Evolutionary conservation across 306 rosid species (phyloP).

Genomic region (Crotalaria pallida): DNA sequence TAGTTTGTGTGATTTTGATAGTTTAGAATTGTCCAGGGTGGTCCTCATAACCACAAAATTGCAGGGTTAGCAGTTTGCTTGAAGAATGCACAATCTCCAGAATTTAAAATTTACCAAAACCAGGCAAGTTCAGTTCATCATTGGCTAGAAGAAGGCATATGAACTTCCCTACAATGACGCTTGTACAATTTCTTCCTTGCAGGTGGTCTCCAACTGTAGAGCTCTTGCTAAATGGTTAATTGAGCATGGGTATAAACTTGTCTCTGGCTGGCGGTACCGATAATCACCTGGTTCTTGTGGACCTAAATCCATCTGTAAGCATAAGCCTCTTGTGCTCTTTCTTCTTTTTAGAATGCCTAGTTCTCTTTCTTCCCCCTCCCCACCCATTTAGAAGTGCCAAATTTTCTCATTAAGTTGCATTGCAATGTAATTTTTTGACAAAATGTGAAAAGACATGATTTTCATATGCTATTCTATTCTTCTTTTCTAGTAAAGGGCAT

Average conservation of each 20-base stretch:
- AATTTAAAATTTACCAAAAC: slow-evolving; percentile 77
- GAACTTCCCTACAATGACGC: slow-evolving; percentile 11
- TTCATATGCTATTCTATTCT: too few relatives aligned
- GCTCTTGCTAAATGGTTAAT: slow-evolving; percentile 69
- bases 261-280: slow-evolving; percentile 98
- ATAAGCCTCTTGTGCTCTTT: slow-evolving; percentile 38
- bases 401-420: slow-evolving; percentile 5
- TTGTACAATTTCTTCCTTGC: slow-evolving; percentile 45
- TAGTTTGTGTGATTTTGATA: slow-evolving; percentile 21
- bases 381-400: background rate
- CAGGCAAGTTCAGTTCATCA: slow-evolving; percentile 41
- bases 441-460: background rate
- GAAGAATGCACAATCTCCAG: slow-evolving; percentile 67
- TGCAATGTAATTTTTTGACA: too few relatives aligned
- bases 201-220: too few relatives aligned
- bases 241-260: slow-evolving; percentile 68
- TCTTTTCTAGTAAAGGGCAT: too few relatives aligned
- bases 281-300: slow-evolving; percentile 90
- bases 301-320: slow-evolving; percentile 83
- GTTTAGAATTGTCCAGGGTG: slow-evolving; percentile 56
- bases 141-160: background rate
- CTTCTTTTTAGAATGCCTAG: background rate
- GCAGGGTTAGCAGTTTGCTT: slow-evolving; percentile 92
- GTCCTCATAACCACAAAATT: slow-evolving; percentile 97
- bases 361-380: background rate